phyloP scores from a whole-genome alignment of 768 basidiomycete species.

The Pholiota molesta region DNA sequence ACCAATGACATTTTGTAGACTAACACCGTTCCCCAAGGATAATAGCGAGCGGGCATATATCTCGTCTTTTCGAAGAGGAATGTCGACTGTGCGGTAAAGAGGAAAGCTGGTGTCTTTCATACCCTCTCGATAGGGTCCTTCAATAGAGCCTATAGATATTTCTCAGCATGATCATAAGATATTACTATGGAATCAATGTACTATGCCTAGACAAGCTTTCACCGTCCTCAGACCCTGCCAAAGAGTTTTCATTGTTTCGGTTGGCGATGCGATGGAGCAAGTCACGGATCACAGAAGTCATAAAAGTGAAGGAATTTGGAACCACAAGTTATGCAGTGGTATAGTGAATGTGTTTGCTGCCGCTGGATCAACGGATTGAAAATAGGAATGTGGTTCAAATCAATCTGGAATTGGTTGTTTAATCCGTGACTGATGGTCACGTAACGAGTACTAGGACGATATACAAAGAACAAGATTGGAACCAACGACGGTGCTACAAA shows the following conservation, averaged over 20 bases:
- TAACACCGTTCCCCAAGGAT: background rate
- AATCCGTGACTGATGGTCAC: too few relatives aligned
- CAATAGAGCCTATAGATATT: background rate
- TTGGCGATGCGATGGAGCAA: background rate
- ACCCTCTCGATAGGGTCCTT: background rate
- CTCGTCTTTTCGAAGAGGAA: background rate
- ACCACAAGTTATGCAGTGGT: background rate
- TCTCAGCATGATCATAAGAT: background rate
- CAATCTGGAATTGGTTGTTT: too few relatives aligned
- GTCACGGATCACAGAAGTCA: background rate
- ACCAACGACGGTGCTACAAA: too few relatives aligned
- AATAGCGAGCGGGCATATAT: background rate
- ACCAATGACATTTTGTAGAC: background rate
- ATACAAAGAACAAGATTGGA: too few relatives aligned
- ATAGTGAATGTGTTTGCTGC: too few relatives aligned
- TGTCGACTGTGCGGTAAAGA: background rate
- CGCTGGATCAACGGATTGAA: too few relatives aligned
- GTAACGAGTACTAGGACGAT: too few relatives aligned
- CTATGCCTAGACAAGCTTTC: background rate
- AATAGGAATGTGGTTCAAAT: too few relatives aligned
- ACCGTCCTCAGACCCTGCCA: background rate
- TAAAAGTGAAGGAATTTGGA: background rate
- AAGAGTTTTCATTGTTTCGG: background rate
- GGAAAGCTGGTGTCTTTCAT: background rate
- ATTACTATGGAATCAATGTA: background rate